A percentile compares a stretch with the other conserved stretches of the same genome.
Evolutionary conservation across 306 rosid species (phyloP).

Genomic region (Corylus americana): DNA sequence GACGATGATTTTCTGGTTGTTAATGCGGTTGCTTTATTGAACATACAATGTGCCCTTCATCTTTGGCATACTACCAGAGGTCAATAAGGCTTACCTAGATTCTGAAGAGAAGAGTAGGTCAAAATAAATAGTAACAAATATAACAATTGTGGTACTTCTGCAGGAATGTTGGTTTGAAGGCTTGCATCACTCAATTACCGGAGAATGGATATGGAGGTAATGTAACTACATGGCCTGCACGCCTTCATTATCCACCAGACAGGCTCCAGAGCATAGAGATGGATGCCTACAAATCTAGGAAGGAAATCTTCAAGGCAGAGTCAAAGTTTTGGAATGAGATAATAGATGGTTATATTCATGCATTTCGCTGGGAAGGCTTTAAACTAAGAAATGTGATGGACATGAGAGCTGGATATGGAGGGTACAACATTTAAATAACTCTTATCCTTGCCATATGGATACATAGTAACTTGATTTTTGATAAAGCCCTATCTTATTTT

Average conservation of each 20-base stretch:
- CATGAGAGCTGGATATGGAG: constrained; percentile 93
- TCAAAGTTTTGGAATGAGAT: constrained; percentile 82
- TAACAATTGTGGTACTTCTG: constrained; percentile 23
- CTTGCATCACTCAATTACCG: constrained; percentile 70
- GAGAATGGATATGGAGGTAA: constrained; percentile 66
- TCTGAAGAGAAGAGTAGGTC: not conserved
- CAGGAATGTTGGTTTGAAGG: constrained; percentile 70
- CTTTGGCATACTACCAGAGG: not conserved
- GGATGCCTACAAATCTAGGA: constrained; percentile 78
- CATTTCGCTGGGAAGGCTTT: constrained; percentile 62
- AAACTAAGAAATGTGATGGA: constrained; percentile 76
- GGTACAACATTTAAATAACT: constrained; percentile 46
- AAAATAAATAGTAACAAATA: constrained; percentile 5
- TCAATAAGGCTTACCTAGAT: not conserved
- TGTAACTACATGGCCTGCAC: constrained; percentile 73
- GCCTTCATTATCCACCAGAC: constrained; percentile 69
- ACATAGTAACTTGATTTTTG: not conserved
- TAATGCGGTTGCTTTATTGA: not conserved
- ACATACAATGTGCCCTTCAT: not conserved
- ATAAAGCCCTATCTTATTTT: constrained; percentile 5
- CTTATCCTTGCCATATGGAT: not conserved
- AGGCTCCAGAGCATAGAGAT: constrained; percentile 77
- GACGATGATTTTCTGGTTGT: not conserved
- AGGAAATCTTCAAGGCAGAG: constrained; percentile 77
- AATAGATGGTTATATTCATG: constrained; percentile 59